phyloP scores from a whole-genome alignment of 495 filamentous ascomycete genomes.

The Monascus purpureus region DNA sequence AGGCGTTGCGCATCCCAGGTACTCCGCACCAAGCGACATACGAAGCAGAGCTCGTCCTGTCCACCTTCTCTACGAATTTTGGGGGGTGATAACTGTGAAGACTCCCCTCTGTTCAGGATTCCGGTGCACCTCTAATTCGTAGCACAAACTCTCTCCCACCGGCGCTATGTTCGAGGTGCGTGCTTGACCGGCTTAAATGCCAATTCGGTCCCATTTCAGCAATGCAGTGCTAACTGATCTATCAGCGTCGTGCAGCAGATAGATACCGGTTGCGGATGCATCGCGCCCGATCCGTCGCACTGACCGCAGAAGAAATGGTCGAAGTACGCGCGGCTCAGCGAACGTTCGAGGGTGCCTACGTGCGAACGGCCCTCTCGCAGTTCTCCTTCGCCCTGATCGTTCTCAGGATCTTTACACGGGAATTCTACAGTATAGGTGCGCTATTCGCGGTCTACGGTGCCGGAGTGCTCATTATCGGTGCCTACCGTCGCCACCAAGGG shows the following conservation, averaged over 20 bases:
- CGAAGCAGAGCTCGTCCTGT: no score
- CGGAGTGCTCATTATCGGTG: constrained; percentile 62
- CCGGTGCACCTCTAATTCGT: no score
- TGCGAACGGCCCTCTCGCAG: constrained; percentile 83
- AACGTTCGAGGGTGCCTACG: constrained; percentile 94
- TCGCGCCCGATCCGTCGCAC: constrained; percentile 68
- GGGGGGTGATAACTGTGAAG: no score
- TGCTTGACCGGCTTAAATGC: no score
- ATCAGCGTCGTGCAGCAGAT: constrained; percentile 33
- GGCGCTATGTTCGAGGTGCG: no score
- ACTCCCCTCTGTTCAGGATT: no score
- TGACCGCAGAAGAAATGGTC: constrained; percentile 73
- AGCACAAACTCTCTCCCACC: no score
- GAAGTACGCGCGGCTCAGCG: constrained; percentile 90
- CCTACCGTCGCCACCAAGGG: constrained; percentile 75
- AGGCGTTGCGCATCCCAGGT: no score
- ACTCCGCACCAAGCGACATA: no score
- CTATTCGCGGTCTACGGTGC: constrained; percentile 85
- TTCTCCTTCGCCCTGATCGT: constrained; percentile 92
- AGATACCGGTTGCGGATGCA: constrained; percentile 55
- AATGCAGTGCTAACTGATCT: no score
- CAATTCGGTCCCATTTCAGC: no score
- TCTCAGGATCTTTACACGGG: constrained; percentile 87
- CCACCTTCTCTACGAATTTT: no score
- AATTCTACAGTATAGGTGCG: constrained; percentile 89